phyloP scores from a whole-genome alignment of 345 rosid species.

The thale cress (Arabidopsis thaliana) region TAIR10.1 NC_003074.8:19652001-19652500 shows the following conservation, averaged over 20 bases:
- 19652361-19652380: constrained; percentile 36
- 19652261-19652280: constrained; percentile 29
- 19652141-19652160: constrained; percentile 72
- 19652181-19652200: constrained; percentile 96
- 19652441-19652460: constrained; percentile 33
- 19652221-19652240: constrained; percentile 77
- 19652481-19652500: neutral
- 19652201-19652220: constrained; percentile 89
- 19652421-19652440: constrained; percentile 32
- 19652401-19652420: constrained; percentile 20
- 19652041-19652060: neutral
- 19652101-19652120: constrained; percentile 81
- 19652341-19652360: constrained; percentile 31
- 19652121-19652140: constrained; percentile 94
- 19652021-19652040: neutral
- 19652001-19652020: neutral
- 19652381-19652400: constrained; percentile 21
- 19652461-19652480: neutral
- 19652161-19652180: constrained; percentile 83
- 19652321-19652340: constrained; percentile 34
- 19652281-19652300: constrained; percentile 8
- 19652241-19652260: constrained; percentile 16
- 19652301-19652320: constrained; percentile 27
- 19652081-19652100: constrained; percentile 87
- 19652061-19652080: neutral